Evolutionary conservation across 2,329 filamentous ascomycete species (phyloP).

Genomic region (Pseudogymnoascus sp.): DNA sequence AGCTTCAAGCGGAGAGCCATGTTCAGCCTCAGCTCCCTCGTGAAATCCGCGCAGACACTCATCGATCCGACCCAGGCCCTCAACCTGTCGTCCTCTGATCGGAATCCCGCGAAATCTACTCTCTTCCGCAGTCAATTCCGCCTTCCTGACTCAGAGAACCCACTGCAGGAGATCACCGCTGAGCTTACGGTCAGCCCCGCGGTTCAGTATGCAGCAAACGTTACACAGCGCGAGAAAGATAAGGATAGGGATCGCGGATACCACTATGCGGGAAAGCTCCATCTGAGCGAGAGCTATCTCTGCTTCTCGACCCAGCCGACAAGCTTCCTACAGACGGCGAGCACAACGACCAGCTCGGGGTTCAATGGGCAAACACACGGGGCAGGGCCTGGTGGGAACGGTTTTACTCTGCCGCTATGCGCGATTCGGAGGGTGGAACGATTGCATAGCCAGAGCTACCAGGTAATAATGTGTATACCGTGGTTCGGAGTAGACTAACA

Average conservation of each 20-base stretch:
- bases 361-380: slow-evolving; percentile 93
- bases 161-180: slow-evolving; percentile 91
- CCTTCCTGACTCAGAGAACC: slow-evolving; percentile 83
- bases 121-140: slow-evolving; percentile 96
- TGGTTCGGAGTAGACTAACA: slow-evolving; percentile 17
- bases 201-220: slow-evolving; percentile 38
- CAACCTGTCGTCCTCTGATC: slow-evolving; percentile 63
- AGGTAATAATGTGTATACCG: slow-evolving; percentile 35
- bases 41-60: slow-evolving; percentile 91
- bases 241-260: slow-evolving; percentile 61
- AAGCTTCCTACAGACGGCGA: slow-evolving; percentile 76
- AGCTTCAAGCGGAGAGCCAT: slow-evolving; percentile 33
- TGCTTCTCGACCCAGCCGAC: slow-evolving; percentile 94
- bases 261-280: slow-evolving; percentile 85
- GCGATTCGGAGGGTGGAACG: slow-evolving; percentile 87
- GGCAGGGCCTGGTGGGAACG: slow-evolving; percentile 86
- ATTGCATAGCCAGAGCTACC: slow-evolving; percentile 83
- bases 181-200: slow-evolving; percentile 80
- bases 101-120: slow-evolving; percentile 79
- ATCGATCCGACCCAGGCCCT: slow-evolving; percentile 81
- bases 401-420: slow-evolving; percentile 88
- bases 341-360: slow-evolving; percentile 66
- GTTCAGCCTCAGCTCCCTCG: slow-evolving; percentile 68
- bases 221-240: slow-evolving; percentile 61
- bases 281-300: slow-evolving; percentile 88